Evolutionary conservation across 192 early-diverging fungal genomes (phyloP), one percentile per base, ranked within the genome.

Genomic region (Coemansia sp.): DNA sequence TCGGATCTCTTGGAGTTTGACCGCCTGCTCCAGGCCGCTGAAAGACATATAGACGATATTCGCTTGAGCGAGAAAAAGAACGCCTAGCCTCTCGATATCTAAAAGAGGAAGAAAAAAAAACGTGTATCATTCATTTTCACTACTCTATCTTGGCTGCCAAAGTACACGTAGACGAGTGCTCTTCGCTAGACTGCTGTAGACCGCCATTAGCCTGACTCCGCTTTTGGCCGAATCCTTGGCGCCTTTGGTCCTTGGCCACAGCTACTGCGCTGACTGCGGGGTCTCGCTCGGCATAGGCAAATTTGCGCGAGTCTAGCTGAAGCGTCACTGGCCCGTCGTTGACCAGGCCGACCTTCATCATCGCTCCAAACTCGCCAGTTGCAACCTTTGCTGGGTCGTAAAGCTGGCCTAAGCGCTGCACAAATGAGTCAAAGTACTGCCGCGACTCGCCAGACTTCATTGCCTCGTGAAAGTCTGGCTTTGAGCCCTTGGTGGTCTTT

Each of bases 391-490:
- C 86, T 6, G 86, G 70, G 10, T 85, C 64, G 73, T 94, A 91
- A 6, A 85, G 77, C 56, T 74, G 64, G 25, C 86, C 77, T 48
- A 98, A 55, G 42, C 88, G 85, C 21, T 70, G 75, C 35, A 98
- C 71, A 64, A 98, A 96, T 16, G 68, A 64, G 16, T 85, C 68
- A 77, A 97, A 98, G 74, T 93, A 86, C 41, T 83, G 83, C 13
- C 85, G 87, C 18, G 91, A 89, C 12, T 73, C 57, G 1, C 73
- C 82, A 4, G 85, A 79, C 59, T 90, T 91, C 93, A 95, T 95
- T 2, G 94, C 92, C 28, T 88, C 68, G 69, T 95, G 94, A 68
- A 98, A 98, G 76, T 95, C 94, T 14, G 94, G 96, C 73, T 98
- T 98, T 35, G 82, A 80, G 18, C 89, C 92, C 72, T 96, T 97